phyloP scores from a whole-genome alignment of 192 early-diverging fungal species.

The Spizellomyces punctatus region DNA sequence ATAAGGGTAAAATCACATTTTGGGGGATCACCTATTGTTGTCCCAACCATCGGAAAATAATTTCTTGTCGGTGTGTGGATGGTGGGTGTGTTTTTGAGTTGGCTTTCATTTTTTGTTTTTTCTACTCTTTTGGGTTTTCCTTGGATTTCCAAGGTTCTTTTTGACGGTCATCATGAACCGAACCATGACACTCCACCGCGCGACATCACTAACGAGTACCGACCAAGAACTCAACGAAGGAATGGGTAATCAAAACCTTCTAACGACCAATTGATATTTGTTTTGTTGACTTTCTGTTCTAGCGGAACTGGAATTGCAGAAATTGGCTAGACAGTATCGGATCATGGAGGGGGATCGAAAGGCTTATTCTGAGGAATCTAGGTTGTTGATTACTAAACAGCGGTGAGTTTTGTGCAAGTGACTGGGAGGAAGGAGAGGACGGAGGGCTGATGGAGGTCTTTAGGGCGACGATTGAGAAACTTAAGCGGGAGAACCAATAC shows the following conservation, averaged over 20 bases:
- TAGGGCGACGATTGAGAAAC: conserved; percentile 55
- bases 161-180: conserved; percentile 26
- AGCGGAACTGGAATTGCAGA: conserved; percentile 61
- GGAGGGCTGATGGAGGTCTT: not conserved
- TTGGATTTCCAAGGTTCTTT: too few relatives aligned
- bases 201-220: conserved; percentile 38
- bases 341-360: conserved; percentile 65
- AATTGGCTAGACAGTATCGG: conserved; percentile 56
- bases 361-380: conserved; percentile 60
- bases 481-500: conserved; percentile 54
- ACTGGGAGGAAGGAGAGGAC: too few relatives aligned
- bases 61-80: too few relatives aligned
- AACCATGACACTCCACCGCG: conserved; percentile 36
- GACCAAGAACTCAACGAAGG: conserved; percentile 58
- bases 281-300: not conserved
- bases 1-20: too few relatives aligned
- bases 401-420: conserved; percentile 42
- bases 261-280: not conserved
- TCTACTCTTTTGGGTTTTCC: too few relatives aligned
- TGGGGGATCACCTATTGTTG: too few relatives aligned
- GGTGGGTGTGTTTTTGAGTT: too few relatives aligned
- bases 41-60: too few relatives aligned
- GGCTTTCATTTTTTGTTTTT: too few relatives aligned
- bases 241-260: conserved; percentile 35
- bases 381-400: conserved; percentile 57